Conservation (phyloP, 805 yeast species). For the Cyberlindnera euphorbiiphila region DNA sequence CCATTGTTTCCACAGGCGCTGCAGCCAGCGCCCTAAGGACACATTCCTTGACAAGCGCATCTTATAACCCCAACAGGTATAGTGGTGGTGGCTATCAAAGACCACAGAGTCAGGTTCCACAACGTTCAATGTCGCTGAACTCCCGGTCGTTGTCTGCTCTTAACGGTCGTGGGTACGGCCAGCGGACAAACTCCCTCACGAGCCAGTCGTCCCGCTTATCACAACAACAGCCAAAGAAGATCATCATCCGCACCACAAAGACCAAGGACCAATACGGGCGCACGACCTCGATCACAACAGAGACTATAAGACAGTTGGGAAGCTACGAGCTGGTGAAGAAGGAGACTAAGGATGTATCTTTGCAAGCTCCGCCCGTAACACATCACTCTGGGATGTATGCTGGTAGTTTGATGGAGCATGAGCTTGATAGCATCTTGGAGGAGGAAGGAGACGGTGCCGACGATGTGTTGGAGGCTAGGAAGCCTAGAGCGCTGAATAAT, state of each 20-base stretch:
- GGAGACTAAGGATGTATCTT: conserved; percentile 33
- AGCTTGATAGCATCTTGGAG: conserved; percentile 30
- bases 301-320: conserved; percentile 46
- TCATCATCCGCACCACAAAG: conserved; percentile 46
- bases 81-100: background rate
- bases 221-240: conserved; percentile 15
- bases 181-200: conserved; percentile 12
- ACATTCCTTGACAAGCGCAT: conserved; percentile 22
- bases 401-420: conserved; percentile 27
- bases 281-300: conserved; percentile 51
- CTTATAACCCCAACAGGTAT: conserved; percentile 10
- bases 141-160: conserved; percentile 13
- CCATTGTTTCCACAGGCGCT: conserved; percentile 25
- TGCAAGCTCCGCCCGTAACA: conserved; percentile 25
- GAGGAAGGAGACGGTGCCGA: conserved; percentile 23
- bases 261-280: conserved; percentile 48
- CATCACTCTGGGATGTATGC: conserved; percentile 25
- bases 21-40: conserved; percentile 21
- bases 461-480: background rate
- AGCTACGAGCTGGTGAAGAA: conserved; percentile 47
- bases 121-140: conserved; percentile 8
- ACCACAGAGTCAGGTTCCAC: background rate
- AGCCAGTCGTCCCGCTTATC: conserved; percentile 3
- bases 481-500: too few species aligned
- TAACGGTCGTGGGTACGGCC: conserved; percentile 1